A percentile compares a stretch with the other conserved stretches of the same genome.
Conservation (phyloP, 805 yeast species). For the Nakazawaea ishiwadae region DNA sequence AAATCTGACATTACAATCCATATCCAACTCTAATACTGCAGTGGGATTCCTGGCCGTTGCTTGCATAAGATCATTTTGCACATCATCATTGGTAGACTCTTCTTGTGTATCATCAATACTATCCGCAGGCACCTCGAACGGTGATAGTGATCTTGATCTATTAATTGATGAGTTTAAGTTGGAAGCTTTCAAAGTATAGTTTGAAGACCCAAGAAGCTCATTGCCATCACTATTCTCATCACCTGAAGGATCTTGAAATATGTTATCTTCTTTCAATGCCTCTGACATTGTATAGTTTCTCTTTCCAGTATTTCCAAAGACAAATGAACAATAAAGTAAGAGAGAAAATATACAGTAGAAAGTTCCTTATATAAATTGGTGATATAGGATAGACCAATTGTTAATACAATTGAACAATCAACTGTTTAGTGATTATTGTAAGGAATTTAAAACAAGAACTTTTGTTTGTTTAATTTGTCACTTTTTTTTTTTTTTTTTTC, state of each 20-base stretch:
- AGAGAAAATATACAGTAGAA: no score
- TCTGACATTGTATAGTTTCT: neutral
- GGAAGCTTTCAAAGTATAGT: neutral
- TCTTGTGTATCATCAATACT: neutral
- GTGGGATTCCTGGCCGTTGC: constrained; percentile 72
- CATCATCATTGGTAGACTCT: constrained; percentile 16
- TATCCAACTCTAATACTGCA: constrained; percentile 77
- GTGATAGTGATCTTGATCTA: constrained; percentile 9
- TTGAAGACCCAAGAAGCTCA: neutral
- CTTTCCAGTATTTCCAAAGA: neutral
- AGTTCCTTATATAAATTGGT: no score
- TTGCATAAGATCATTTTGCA: constrained; percentile 48
- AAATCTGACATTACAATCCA: constrained; percentile 74
- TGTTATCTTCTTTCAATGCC: neutral
- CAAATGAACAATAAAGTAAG: neutral
- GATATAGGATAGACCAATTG: no score
- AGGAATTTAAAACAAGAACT: no score
- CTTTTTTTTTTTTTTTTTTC: no score
- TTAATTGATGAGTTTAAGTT: neutral
- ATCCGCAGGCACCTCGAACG: constrained; percentile 5
- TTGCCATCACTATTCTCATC: no score
- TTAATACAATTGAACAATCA: no score
- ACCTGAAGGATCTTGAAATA: neutral
- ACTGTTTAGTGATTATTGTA: no score
- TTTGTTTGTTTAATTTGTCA: no score